Percentiles rank a stretch among this genome's conserved stretches.
Conservation (phyloP, 169 alveolate species). For the Miamiensis avidus region DNA sequence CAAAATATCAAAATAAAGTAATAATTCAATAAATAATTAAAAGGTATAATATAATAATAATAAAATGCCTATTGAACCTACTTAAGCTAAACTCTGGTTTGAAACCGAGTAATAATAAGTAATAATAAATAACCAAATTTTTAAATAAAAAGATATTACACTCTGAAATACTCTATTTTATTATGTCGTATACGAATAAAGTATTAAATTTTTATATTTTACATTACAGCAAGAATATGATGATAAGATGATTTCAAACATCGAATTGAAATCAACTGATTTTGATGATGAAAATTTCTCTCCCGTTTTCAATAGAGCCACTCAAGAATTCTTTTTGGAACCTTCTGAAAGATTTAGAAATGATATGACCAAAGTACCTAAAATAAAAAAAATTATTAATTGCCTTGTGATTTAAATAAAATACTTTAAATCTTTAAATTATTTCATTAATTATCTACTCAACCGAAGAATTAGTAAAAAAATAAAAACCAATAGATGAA, state of each 20-base stretch:
- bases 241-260: constrained; percentile 51
- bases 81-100: constrained; percentile 47
- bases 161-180: background rate
- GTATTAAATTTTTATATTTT: background rate
- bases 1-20: no score
- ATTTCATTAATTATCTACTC: no score
- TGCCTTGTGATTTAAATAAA: no score
- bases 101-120: constrained; percentile 40
- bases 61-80: constrained; percentile 43
- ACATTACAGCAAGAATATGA: constrained; percentile 40
- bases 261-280: constrained; percentile 47
- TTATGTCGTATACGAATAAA: background rate
- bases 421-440: no score
- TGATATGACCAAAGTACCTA: constrained; percentile 31
- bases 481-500: no score
- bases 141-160: background rate
- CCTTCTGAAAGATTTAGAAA: constrained; percentile 46
- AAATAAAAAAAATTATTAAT: no score
- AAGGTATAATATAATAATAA: background rate
- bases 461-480: no score
- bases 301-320: constrained; percentile 46
- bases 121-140: constrained; percentile 1
- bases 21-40: no score
- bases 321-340: constrained; percentile 42
- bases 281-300: constrained; percentile 54